Evolutionary conservation across 345 rosid genomes (phyloP), one percentile per base, ranked within the genome.

Genomic region (Conringia planisiliqua): DNA sequence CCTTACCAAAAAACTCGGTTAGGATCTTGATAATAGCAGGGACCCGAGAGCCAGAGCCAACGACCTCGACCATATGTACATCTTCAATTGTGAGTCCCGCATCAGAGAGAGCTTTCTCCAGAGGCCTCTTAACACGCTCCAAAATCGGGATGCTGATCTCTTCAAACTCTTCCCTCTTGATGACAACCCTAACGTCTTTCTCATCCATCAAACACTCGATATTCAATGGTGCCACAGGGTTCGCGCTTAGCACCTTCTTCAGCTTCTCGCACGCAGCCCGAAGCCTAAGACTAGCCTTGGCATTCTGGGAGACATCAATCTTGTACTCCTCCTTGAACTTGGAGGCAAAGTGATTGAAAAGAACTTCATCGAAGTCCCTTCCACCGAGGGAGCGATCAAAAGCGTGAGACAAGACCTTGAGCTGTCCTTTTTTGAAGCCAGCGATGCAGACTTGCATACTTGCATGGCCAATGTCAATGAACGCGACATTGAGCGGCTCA

Each of bases 401-500:
- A 4, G 89, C 79, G 39, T 95, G 99, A 66, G 91, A 85, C 84
- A 95, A 68, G 40, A 95, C 50, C 80, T 85, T 92, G 12, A 95
- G 83, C 57, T 95, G 96, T 8, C 99, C 97, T 55, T 89, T 92
- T 65, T 86, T 92, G 78, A 88, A 92, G 33, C 88, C 97, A n/a
- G 89, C 95, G 81, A 95, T 92, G 81, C 98, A 95, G 22, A 90
- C 98, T 85, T 95, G 99, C 96, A 95, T 84, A 70, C 94, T 90
- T 27, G 98, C 86, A 36, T 95, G 96, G 0, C 99, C 99, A 72
- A 95, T 59, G 68, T 95, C 99, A 67, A 95, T 88, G 78, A 95
- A 90, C 1, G 94, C 98, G 33, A 95, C 97, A 81, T 92, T 92
- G 64, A 92, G 72, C 17, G 75, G 91, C 16, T 90, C 99, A 78